phyloP scores from a whole-genome alignment of 2,329 filamentous ascomycete species.

The Aspergillus pseudotamarii region DNA sequence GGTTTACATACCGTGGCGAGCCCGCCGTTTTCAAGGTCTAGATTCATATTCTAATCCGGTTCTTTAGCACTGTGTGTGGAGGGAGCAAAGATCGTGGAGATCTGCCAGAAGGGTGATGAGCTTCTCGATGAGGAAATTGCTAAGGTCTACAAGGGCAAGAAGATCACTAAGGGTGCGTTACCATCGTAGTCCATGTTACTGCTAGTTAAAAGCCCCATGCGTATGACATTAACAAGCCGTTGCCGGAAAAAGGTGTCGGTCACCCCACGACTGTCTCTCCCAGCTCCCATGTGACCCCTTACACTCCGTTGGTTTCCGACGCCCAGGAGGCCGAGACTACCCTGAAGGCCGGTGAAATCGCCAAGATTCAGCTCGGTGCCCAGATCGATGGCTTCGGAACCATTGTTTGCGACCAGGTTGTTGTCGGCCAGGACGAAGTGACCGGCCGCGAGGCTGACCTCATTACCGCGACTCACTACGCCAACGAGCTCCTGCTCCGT shows the following conservation, averaged over 20 bases:
- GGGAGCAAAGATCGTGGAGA: slow-evolving; percentile 86
- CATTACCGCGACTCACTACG: slow-evolving; percentile 87
- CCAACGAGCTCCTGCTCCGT: slow-evolving; percentile 90
- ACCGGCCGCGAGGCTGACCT: slow-evolving; percentile 82
- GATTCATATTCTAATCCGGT: slow-evolving; percentile 24
- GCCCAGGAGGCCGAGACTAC: slow-evolving; percentile 77
- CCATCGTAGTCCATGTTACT: slow-evolving; percentile 4
- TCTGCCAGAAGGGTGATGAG: slow-evolving; percentile 96
- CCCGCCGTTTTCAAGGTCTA: neutral
- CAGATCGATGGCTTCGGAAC: slow-evolving; percentile 97
- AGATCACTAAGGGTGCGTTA: slow-evolving; percentile 80
- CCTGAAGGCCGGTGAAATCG: slow-evolving; percentile 80
- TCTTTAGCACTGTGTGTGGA: slow-evolving; percentile 68
- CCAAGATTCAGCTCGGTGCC: slow-evolving; percentile 98
- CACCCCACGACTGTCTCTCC: slow-evolving; percentile 96
- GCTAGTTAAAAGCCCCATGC: neutral
- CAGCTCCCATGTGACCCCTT: slow-evolving; percentile 90
- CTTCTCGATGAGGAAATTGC: slow-evolving; percentile 87
- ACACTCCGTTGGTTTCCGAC: slow-evolving; percentile 88
- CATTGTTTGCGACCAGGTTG: slow-evolving; percentile 90
- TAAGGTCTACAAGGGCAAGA: slow-evolving; percentile 99
- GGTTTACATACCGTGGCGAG: neutral
- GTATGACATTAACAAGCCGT: slow-evolving; percentile 24
- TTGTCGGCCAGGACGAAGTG: slow-evolving; percentile 70
- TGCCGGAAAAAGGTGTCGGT: slow-evolving; percentile 67